Conservation (phyloP, 805 yeast genomes). For the Pichia exigua region DNA sequence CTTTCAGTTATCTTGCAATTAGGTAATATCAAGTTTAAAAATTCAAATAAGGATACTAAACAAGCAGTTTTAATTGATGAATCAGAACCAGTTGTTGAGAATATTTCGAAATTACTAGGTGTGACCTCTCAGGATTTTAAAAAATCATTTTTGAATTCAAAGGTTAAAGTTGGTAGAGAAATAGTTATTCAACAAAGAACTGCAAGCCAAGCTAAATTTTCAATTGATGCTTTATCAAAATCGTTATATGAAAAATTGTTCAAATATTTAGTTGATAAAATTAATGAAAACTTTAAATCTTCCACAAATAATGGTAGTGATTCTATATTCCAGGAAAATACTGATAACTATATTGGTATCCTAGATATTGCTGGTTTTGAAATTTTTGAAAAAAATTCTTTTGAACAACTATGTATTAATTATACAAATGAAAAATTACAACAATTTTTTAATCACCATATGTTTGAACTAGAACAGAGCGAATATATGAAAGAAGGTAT, state of each 20-base stretch:
- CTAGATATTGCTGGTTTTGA: constrained; percentile 59
- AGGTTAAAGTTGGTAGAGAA: constrained; percentile 87
- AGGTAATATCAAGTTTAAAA: constrained; percentile 74
- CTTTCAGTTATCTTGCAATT: constrained; percentile 74
- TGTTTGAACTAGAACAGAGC: constrained; percentile 52
- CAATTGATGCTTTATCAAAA: constrained; percentile 84
- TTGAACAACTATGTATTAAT: constrained; percentile 54
- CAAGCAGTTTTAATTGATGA: constrained; percentile 63
- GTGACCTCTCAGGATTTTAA: constrained; percentile 42
- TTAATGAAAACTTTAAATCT: constrained; percentile 54
- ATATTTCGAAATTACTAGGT: constrained; percentile 58
- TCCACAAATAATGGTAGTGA: not conserved
- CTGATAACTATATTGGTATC: constrained; percentile 42
- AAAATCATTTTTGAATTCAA: constrained; percentile 63
- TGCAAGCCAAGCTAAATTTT: constrained; percentile 69
- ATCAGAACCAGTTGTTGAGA: constrained; percentile 37
- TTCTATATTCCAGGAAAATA: constrained; percentile 6
- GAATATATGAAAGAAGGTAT: constrained; percentile 53
- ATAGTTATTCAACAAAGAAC: constrained; percentile 71
- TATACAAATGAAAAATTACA: constrained; percentile 55
- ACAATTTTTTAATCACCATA: constrained; percentile 56
- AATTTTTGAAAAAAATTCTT: constrained; percentile 48
- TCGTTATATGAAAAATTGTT: constrained; percentile 79
- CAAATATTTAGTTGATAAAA: constrained; percentile 63
- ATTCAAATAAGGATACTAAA: constrained; percentile 48